Evolutionary conservation across 768 basidiomycete genomes (phyloP), one percentile per base, ranked within the genome.

Genomic region (Trametes cubensis): DNA sequence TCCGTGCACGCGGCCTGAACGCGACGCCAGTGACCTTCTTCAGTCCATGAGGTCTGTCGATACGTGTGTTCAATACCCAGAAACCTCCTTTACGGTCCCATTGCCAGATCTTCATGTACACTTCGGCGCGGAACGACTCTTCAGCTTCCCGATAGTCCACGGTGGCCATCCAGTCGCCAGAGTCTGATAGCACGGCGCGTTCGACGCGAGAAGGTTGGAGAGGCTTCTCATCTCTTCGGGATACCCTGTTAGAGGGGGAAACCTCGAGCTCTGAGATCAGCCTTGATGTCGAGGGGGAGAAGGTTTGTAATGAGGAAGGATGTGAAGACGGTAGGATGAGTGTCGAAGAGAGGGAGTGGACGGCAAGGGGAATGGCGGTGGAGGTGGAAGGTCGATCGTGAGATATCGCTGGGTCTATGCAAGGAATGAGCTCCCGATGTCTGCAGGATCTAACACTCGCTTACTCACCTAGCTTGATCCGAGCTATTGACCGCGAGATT

Each of bases 261-360:
- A 99, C 85, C 74, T 98, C 97, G 20, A 98, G 80, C 74, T 99
- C 96, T 48, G 87, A 87, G 3, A 93, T 70, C 0, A 94, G 80
- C 44, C 84, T 82, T 28, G 88, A 88, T 2, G 84, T 81, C 8
- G 81, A 74, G 1, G 90, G 90, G 18, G 92, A 89, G 76, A 91
- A 95, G 25, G 90, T 85, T 77, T 98, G 96, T 42, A 99, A 79
- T n/a, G 94, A 92, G 2, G 95, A 95, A 0, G 94, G 91, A 70
- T 99, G 95, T 0, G 95, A 95, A 2, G 96, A 94, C 0, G 94
- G 93, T 17, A 98, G 81, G 66, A 98, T 81, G 62, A 98, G 78
- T 6, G 92, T 86, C 30, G 87, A 83, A 4, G 93, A 88, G 6
- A 78, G 75, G 3, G 81, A 76, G 73, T 98, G 95, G 45, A 91